phyloP scores from a whole-genome alignment of 2,329 filamentous ascomycete species.

The Aureobasidium sp. region DNA sequence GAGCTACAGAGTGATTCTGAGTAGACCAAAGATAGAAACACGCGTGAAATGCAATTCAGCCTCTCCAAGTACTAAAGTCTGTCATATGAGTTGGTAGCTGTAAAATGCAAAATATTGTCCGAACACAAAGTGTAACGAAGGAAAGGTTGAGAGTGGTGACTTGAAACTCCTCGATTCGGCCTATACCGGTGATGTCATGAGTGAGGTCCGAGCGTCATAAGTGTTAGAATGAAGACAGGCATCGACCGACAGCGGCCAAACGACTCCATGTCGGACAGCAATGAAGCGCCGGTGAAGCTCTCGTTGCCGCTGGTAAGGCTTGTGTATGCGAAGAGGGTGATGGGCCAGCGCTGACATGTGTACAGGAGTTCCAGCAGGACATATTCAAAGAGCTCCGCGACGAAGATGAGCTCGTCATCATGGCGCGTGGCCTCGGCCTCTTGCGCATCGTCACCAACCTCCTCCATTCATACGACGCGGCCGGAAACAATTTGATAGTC shows the following conservation, averaged over 20 bases:
- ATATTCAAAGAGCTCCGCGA: conserved; percentile 82
- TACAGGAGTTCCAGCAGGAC: conserved; percentile 78
- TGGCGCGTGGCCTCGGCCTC: conserved; percentile 85
- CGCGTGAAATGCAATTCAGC: too few relatives aligned
- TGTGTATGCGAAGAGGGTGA: not conserved
- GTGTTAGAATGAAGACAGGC: not conserved
- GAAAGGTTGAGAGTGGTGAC: not conserved
- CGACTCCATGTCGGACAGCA: conserved; percentile 14
- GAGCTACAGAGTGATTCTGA: not conserved
- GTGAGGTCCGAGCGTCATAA: not conserved
- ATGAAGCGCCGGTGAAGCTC: conserved; percentile 58
- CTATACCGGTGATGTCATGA: not conserved
- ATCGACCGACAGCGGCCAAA: not conserved
- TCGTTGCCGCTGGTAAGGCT: conserved; percentile 58
- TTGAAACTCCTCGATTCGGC: not conserved
- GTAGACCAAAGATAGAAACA: not conserved
- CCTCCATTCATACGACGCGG: conserved; percentile 91
- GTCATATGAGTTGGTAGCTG: too few relatives aligned
- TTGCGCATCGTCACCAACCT: conserved; percentile 91
- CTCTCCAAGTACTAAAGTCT: too few relatives aligned
- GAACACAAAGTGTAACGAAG: not conserved
- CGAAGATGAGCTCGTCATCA: conserved; percentile 88
- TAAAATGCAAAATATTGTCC: not conserved
- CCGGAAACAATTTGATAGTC: conserved; percentile 85
- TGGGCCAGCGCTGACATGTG: not conserved